A percentile compares a stretch with the other conserved stretches of the same genome.
phyloP scores from a whole-genome alignment of 805 yeast genomes.

The Candida oleophila region DNA sequence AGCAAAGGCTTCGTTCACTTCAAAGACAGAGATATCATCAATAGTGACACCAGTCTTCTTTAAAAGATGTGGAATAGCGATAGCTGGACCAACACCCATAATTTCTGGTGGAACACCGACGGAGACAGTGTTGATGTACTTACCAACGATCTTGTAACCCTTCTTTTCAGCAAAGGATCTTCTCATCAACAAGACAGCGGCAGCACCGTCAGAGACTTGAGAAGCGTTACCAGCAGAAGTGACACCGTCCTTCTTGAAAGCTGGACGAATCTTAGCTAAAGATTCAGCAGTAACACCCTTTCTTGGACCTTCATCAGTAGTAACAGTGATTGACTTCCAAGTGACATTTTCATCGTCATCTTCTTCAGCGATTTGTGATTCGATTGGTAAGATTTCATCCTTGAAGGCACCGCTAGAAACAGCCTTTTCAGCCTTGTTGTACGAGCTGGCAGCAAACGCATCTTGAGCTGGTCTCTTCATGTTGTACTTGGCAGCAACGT shows the following conservation, averaged over 20 bases:
- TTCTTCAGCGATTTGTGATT: conserved; percentile 54
- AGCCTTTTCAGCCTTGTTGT: conserved; percentile 80
- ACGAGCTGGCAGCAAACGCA: conserved; percentile 83
- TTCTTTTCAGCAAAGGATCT: conserved; percentile 79
- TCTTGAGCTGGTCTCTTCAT: conserved; percentile 77
- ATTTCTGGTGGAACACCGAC: conserved; percentile 97
- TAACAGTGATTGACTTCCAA: conserved; percentile 43
- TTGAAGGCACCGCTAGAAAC: conserved; percentile 70
- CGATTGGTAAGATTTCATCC: conserved; percentile 85
- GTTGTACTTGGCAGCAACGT: conserved; percentile 68
- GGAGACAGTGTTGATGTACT: conserved; percentile 72
- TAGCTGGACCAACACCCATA: conserved; percentile 98
- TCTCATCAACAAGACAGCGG: conserved; percentile 81
- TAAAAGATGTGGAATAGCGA: conserved; percentile 85
- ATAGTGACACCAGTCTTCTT: conserved; percentile 56
- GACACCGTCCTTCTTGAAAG: conserved; percentile 78
- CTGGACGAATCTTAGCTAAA: conserved; percentile 76
- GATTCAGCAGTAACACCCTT: conserved; percentile 77
- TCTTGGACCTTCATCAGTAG: conserved; percentile 89
- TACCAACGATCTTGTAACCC: conserved; percentile 72
- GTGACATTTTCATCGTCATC: conserved; percentile 59
- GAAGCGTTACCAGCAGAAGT: conserved; percentile 98
- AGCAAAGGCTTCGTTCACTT: conserved; percentile 96
- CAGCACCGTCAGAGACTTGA: conserved; percentile 95
- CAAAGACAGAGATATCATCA: conserved; percentile 72